Conservation (phyloP, 208 protist species). For the Wallacemonas rigidus region DNA sequence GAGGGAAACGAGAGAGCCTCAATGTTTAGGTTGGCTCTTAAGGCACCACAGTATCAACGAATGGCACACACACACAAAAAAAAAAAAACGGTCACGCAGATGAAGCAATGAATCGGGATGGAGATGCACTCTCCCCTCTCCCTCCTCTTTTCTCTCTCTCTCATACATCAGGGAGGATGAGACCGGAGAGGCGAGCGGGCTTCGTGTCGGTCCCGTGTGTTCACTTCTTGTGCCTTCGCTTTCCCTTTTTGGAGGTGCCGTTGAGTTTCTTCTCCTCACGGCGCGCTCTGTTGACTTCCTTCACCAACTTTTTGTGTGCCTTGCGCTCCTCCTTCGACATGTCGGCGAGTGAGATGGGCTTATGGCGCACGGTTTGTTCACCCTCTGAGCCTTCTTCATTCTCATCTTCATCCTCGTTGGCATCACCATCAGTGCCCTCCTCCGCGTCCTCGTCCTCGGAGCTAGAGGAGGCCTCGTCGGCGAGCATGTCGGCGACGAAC, state of each 20-base stretch:
- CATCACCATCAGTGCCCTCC: conserved; percentile 13
- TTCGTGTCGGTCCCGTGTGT: neutral
- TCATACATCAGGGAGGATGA: neutral
- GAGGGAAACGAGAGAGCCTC: conserved; percentile 10
- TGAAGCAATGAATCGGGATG: too few relatives aligned
- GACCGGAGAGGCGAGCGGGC: neutral
- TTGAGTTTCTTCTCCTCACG: conserved; percentile 80
- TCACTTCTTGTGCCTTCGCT: conserved; percentile 36
- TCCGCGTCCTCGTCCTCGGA: conserved; percentile 15
- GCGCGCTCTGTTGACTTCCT: conserved; percentile 74
- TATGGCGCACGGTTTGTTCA: conserved; percentile 21
- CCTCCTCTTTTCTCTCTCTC: too few relatives aligned
- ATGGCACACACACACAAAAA: neutral
- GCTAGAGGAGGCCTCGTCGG: conserved; percentile 3
- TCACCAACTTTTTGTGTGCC: conserved; percentile 71
- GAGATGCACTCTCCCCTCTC: too few relatives aligned
- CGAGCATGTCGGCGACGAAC: conserved; percentile 76
- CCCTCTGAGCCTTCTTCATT: conserved; percentile 30
- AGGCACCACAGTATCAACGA: too few relatives aligned
- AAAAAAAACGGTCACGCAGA: neutral
- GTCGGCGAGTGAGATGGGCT: conserved; percentile 50
- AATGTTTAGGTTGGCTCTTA: neutral
- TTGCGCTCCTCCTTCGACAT: conserved; percentile 90
- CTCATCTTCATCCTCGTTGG: conserved; percentile 20
- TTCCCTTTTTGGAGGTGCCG: conserved; percentile 40